Evolutionary conservation across 2,329 filamentous ascomycete genomes (phyloP).

Genomic region (Pseudogymnoascus sp.): DNA sequence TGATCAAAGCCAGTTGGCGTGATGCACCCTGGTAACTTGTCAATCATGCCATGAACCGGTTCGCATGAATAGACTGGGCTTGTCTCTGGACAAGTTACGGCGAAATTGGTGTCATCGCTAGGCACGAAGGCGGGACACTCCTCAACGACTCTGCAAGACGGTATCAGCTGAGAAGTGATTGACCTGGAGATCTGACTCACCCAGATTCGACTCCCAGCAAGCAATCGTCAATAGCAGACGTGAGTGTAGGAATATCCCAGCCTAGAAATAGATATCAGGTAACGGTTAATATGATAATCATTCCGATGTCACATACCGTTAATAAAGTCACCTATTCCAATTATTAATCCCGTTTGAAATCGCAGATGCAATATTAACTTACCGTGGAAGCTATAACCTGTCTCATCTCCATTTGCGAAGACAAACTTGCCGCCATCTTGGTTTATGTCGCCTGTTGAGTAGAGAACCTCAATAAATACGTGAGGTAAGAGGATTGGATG

Average conservation of each 20-base stretch:
- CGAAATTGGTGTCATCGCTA: constrained; percentile 51
- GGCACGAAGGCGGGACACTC: constrained; percentile 65
- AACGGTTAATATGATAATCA: no score
- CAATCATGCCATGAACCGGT: constrained; percentile 48
- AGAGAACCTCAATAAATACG: constrained; percentile 36
- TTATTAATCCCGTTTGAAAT: no score
- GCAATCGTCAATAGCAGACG: constrained; percentile 63
- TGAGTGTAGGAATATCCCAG: constrained; percentile 33
- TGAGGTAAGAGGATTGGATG: constrained; percentile 32
- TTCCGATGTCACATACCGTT: no score
- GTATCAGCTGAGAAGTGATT: no score
- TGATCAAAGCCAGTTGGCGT: background rate
- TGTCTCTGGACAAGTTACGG: constrained; percentile 55
- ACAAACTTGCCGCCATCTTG: constrained; percentile 25
- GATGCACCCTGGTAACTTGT: constrained; percentile 54
- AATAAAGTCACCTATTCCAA: no score
- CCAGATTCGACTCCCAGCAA: no score
- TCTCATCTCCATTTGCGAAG: constrained; percentile 39
- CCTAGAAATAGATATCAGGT: no score
- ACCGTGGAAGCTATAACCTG: constrained; percentile 65
- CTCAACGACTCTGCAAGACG: constrained; percentile 49
- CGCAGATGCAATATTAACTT: constrained; percentile 51
- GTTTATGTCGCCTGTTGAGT: constrained; percentile 19
- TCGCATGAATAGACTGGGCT: constrained; percentile 53
- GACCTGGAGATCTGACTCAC: no score